Base-by-base conservation (phyloP, 176 grass and related monocot genomes). In the Chrysopogon serrulatus region DNA sequence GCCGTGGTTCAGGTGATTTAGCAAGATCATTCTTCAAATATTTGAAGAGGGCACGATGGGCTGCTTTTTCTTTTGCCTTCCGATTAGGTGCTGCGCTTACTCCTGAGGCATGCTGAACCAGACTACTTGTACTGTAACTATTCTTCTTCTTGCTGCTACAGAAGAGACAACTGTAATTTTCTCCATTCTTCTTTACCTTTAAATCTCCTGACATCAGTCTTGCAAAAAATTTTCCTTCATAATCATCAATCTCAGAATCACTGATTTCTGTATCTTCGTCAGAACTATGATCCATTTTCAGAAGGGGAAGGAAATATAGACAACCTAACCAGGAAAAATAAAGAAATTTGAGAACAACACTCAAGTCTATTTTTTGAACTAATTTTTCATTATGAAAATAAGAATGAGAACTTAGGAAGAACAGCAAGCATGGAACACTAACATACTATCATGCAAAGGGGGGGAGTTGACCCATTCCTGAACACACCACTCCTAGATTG, bases 171-270 rank as follows among this genome's bases (percentile, higher is more conserved):
- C 49, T 91, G 80, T 87, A 97, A 57, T 45, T 78, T 24, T 87
- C 77, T 11, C 74, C 87, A 49, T 79, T 84, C 28, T 76, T 84
- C 15, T 76, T 89, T 27, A 89, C 77, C 83, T 80, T 92, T 17
- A 78, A 70, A 42, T 76, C 71, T 71, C 88, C 92, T 69, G 81
- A 86, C 53, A 89, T 81, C 36, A 97, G 84, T 3, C 79, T 65
- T 65, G 34, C 47, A 79, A 92, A 94, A 33, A 71, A 53, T 60
- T 92, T 89, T 17, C 65, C 77, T 64, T 87, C 90, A 68, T 89
- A 92, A 51, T 97, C 88, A 32, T 94, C 79, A 34, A 97, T 90
- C 64, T 97, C 94, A 54, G 94, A 90, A 30, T 97, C 92, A 74
- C 90, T 92, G 8, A 94, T 86, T 36, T 94, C 92, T 72, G 88